These are phyloP conservation scores for Paxillus ammoniavirescens DNA, from an alignment of 768 basidiomycete genomes.

Conservation along the genomic window DNA sequence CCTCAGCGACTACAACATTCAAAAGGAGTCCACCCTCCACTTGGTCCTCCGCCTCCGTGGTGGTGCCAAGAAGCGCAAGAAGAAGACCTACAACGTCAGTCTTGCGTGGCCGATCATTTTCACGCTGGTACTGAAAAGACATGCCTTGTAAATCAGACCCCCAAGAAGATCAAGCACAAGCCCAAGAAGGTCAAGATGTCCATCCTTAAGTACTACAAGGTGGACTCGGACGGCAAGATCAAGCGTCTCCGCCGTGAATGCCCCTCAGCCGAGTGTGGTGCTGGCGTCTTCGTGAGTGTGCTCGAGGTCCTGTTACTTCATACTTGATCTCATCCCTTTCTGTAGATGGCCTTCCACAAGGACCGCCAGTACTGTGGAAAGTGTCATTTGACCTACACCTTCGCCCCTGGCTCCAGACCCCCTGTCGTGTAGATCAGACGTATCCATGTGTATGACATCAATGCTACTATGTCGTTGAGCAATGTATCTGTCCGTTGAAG, in stretches of 20 bases:
- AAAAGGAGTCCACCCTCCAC: constrained; percentile 99
- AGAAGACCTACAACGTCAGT: constrained; percentile 97
- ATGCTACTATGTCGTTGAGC: constrained; percentile 5
- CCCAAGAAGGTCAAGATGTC: constrained; percentile 99
- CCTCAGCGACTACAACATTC: constrained; percentile 94
- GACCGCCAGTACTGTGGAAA: constrained; percentile 99
- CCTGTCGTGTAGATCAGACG: constrained; percentile 53
- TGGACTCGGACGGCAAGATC: constrained; percentile 99
- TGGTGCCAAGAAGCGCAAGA: constrained; percentile 99
- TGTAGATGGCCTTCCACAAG: constrained; percentile 96
- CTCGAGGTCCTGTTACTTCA: neutral
- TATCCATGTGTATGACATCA: constrained; percentile 10
- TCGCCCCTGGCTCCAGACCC: constrained; percentile 78
- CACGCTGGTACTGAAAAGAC: constrained; percentile 7
- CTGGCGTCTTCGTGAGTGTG: constrained; percentile 76
- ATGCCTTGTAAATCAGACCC: constrained; percentile 53
- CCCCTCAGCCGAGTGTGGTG: constrained; percentile 79
- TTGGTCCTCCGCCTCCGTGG: constrained; percentile 96
- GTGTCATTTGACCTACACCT: constrained; percentile 86
- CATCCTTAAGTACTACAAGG: constrained; percentile 99
- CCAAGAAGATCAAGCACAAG: constrained; percentile 99
- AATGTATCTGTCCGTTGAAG: too few species aligned
- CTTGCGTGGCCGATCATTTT: neutral
- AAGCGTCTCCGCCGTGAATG: constrained; percentile 99
- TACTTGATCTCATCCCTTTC: constrained; percentile 12